Base-by-base conservation (phyloP, 306 rosid species). In the Pachyrhizus erosus region DNA sequence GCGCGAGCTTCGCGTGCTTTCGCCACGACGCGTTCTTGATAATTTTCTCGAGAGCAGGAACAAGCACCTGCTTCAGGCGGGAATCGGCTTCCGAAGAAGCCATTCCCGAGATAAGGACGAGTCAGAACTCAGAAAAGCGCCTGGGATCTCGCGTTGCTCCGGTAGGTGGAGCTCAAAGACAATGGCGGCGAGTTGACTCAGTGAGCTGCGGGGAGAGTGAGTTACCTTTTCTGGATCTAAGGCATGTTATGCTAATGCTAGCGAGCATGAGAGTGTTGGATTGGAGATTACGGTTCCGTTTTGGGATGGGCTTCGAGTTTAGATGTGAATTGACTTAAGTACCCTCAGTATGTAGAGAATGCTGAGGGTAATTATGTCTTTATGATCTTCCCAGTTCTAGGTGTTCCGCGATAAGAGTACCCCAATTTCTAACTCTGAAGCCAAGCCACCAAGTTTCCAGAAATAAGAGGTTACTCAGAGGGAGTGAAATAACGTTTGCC, bases 41-140 rank as follows among this genome's bases (percentile, higher is more conserved):
- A 82, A 96, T 96, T 71, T 92, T 93, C 54, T 96, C 99, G 3
- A 96, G 97, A 48, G 99, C 93, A 26, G 99, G 99, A 46, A 91
- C 64, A 42, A 96, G 46, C 42, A 88, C 94, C 88, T 83, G 93
- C 80, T 85, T 88, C 82, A 96, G 90, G 54, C 99, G 99, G 98
- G 99, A 96, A 96, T 89, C 92, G 90, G 94, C 99, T 96, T 94
- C 99, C 98, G 91, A 86, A 84, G 98, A 94, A 96, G 99, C 99
- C 99, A 96, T 96, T 94, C 99, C 99, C 97, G 86, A 82, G 86
- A 72, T 64, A 51, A 55, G 70, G 39, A 79, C 65, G 92, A 80
- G 86, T 70, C 48, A 69, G 60, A 72, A 42, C 73, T 86, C 83
- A 24, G 97, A 55, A 21, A 76, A 26, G 8, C 17, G 2, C 51